Conservation (phyloP, 148 eudicot genomes). For the Amaranthus hypochondriacus region DNA sequence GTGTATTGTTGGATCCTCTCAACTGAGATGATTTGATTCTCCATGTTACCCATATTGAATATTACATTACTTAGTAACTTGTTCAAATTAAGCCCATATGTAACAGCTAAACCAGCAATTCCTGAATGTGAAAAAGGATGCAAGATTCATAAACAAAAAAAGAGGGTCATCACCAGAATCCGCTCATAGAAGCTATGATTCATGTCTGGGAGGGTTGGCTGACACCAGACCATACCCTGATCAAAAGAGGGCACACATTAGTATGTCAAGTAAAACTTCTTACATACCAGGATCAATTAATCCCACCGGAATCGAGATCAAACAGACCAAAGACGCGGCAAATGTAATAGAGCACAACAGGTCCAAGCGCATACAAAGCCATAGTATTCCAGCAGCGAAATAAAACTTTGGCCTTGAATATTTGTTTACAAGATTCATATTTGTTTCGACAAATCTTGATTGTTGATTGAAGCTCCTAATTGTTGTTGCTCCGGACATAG, state of each 20-base stretch:
- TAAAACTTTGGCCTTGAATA: constrained; percentile 61
- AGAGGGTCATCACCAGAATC: too few species aligned
- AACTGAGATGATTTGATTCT: constrained; percentile 58
- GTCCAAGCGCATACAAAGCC: constrained; percentile 63
- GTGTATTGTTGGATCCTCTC: constrained; percentile 59
- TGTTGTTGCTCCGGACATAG: constrained; percentile 58
- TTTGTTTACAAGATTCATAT: constrained; percentile 38
- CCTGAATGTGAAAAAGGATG: constrained; percentile 22
- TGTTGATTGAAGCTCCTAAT: constrained; percentile 65
- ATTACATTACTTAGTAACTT: constrained; percentile 38
- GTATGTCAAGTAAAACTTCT: not conserved
- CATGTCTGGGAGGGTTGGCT: not conserved
- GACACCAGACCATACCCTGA: too few species aligned
- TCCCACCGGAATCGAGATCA: constrained; percentile 51
- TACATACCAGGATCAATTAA: constrained; percentile 51
- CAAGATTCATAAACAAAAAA: not conserved
- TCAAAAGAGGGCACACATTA: not conserved
- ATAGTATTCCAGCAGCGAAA: constrained; percentile 49
- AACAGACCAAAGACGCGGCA: constrained; percentile 49
- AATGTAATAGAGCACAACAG: constrained; percentile 47
- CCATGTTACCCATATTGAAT: constrained; percentile 47
- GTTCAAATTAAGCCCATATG: constrained; percentile 57
- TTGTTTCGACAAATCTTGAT: constrained; percentile 39
- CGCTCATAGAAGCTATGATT: not conserved
- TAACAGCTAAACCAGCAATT: constrained; percentile 56